Percentiles rank a stretch among this genome's conserved stretches.
These are phyloP conservation scores for Castanospermum australe DNA, from an alignment of 306 rosid genomes.

Conservation along the genomic window DNA sequence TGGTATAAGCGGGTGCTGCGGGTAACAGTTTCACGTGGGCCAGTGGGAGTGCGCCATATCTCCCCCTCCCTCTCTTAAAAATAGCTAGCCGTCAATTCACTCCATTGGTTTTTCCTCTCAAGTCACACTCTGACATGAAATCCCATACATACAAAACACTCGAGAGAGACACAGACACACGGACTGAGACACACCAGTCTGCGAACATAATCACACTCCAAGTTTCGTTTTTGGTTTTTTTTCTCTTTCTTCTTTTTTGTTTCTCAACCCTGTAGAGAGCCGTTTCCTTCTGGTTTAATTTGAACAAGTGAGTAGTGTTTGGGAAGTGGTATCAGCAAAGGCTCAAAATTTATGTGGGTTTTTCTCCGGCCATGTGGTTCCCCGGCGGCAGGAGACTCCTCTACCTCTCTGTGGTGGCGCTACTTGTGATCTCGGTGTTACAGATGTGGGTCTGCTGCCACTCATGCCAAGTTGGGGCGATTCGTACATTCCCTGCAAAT, in stretches of 20 bases:
- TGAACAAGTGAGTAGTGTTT: neutral
- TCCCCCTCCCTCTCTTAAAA: constrained; percentile 15
- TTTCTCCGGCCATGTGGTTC: constrained; percentile 53
- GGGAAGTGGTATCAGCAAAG: constrained; percentile 2
- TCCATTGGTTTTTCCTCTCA: constrained; percentile 24
- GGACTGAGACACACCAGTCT: neutral
- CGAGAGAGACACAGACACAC: neutral
- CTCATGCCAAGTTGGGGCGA: constrained; percentile 53
- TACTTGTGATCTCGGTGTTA: constrained; percentile 35
- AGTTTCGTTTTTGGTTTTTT: neutral
- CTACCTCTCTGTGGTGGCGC: constrained; percentile 25
- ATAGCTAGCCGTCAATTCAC: constrained; percentile 60
- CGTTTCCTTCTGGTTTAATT: neutral
- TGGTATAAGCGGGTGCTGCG: constrained; percentile 14
- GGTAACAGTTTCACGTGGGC: constrained; percentile 59
- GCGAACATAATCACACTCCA: constrained; percentile 3
- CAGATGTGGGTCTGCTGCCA: constrained; percentile 52
- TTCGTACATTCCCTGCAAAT: constrained; percentile 46
- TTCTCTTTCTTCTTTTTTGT: neutral
- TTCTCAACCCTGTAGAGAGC: neutral
- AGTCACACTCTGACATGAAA: constrained; percentile 27
- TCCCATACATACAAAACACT: neutral
- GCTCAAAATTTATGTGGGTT: constrained; percentile 41
- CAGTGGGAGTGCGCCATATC: constrained; percentile 40
- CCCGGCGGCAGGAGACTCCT: constrained; percentile 49